Evolutionary conservation across 1,284 basidiomycete species (phyloP), one percentile per base, ranked within the genome.

Genomic region (Leccinum brunneo-olivaceum): DNA sequence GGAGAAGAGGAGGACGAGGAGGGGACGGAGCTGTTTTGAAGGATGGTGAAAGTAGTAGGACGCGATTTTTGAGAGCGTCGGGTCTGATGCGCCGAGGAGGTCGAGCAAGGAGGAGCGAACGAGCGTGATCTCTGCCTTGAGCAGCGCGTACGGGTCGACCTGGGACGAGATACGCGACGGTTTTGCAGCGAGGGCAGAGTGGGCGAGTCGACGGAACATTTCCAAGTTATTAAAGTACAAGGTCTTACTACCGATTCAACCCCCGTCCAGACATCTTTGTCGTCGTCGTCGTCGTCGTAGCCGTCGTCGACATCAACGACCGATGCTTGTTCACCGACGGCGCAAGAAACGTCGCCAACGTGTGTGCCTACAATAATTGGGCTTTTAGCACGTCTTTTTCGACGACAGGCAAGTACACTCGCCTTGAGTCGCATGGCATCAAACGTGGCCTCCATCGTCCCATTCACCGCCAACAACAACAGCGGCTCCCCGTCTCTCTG

Each of bases 31-130:
- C 60, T 97, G 92, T 62, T 96, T 96, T 18, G 90, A 86, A 10
- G 84, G 82, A 41, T 84, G 79, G 48, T 88, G 73, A 64, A 98
- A 96, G 69, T 97, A 97, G 68, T 93, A 96, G 54, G 91, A 82
- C 4, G 94, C 92, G 49, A 97, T 85, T 45, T 86, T 79, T 51
- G 87, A 83, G 45, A 98, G 79, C 1, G 82, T 79, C 2, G 92
- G 88, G 63, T 98, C 90, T 9, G 90, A 86, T 2, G 88, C 87
- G 21, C 92, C 93, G 10, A 98, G 76, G 32, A 98, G 74, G 50
- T 75, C 71, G 51, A 92, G 73, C 23, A 98, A 73, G 46, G 79
- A 85, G 44, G 77, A 74, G 49, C 88, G 84, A 36, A 98, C 72
- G 43, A 77, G 74, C 24, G 77, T 67, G 23, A 98, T 79, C 61